A percentile compares a stretch with the other conserved stretches of the same genome.
phyloP scores from a whole-genome alignment of 805 yeast species.

The Metschnikowia cubensis region DNA sequence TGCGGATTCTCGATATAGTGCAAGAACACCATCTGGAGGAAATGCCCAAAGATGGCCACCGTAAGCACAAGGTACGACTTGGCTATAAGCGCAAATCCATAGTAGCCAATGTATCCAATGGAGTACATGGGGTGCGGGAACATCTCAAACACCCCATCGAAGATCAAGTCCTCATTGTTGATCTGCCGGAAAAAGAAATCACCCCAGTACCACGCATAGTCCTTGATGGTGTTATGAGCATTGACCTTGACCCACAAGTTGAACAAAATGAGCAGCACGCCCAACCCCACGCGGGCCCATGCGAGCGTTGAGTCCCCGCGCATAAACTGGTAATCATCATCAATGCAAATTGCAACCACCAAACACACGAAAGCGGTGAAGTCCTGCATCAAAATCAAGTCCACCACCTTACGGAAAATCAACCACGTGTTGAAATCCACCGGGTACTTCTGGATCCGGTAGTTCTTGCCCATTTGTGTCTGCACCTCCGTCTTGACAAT shows the following conservation, averaged over 20 bases:
- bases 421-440: constrained; percentile 82
- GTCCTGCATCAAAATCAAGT: constrained; percentile 80
- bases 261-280: constrained; percentile 60
- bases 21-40: constrained; percentile 70
- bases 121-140: constrained; percentile 94
- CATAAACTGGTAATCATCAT: constrained; percentile 33
- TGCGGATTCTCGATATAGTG: constrained; percentile 81
- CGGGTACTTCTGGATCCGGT: constrained; percentile 41
- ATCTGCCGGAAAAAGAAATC: constrained; percentile 79
- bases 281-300: constrained; percentile 52
- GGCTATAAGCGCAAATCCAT: constrained; percentile 75
- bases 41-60: constrained; percentile 72
- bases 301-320: constrained; percentile 48
- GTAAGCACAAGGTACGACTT: constrained; percentile 67
- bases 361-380: constrained; percentile 69
- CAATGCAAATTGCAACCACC: constrained; percentile 47
- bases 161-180: constrained; percentile 60
- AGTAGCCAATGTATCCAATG: constrained; percentile 82
- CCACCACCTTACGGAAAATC: constrained; percentile 72
- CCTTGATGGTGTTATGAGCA: constrained; percentile 85
- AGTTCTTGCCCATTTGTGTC: constrained; percentile 37
- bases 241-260: constrained; percentile 83
- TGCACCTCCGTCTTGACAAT: constrained; percentile 33
- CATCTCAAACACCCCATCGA: constrained; percentile 86
- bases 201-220: constrained; percentile 95